Evolutionary conservation across 805 yeast genomes (phyloP).

Genomic region (Komagataella kurtzmanii): DNA sequence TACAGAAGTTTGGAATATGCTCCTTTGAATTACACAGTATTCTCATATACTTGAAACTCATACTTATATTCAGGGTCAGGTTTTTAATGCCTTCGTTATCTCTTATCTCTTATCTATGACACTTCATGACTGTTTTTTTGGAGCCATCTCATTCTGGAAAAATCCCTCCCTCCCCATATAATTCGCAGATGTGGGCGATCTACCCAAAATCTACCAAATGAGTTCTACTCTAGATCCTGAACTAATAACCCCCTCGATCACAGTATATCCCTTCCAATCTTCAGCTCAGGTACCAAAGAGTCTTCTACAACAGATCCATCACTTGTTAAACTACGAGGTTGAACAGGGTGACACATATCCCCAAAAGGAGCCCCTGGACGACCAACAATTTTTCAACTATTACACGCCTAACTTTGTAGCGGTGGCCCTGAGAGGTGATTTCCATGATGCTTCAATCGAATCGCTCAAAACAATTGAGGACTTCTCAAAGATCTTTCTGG

Average conservation of each 20-base stretch:
- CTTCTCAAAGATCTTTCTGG: constrained; percentile 42
- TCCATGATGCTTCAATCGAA: constrained; percentile 8
- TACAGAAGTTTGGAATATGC: neutral
- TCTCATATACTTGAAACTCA: neutral
- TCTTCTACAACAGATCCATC: constrained; percentile 30
- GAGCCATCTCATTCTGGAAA: neutral
- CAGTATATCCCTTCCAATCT: constrained; percentile 47
- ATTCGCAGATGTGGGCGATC: neutral
- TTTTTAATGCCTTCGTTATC: neutral
- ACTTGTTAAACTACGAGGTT: constrained; percentile 50
- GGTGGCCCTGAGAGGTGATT: constrained; percentile 34
- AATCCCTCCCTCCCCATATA: neutral
- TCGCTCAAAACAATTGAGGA: constrained; percentile 12
- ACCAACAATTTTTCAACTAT: constrained; percentile 41
- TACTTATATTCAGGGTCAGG: neutral
- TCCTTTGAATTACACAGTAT: too few relatives aligned
- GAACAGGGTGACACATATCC: constrained; percentile 74
- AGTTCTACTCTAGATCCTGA: neutral
- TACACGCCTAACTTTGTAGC: constrained; percentile 63
- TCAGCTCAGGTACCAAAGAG: constrained; percentile 32
- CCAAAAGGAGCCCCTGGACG: constrained; percentile 23
- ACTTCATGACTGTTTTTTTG: neutral
- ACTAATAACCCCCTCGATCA: constrained; percentile 13
- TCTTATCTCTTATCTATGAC: neutral
- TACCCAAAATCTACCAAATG: neutral